phyloP scores from a whole-genome alignment of 371 early-diverging fungal species.

The Actinomucor elegans region DNA sequence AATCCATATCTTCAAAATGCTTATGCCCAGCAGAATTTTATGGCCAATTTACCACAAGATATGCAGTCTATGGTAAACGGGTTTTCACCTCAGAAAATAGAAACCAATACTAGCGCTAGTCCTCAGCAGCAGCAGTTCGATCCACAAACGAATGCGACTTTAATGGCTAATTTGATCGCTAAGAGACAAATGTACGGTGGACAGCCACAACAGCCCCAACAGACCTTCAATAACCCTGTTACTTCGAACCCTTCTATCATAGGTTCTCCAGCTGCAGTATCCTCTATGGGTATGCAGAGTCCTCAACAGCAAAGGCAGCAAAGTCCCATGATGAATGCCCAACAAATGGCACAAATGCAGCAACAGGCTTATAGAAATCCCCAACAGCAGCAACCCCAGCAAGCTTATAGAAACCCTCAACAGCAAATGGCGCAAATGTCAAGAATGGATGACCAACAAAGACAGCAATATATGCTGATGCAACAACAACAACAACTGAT shows the following conservation, averaged over 20 bases:
- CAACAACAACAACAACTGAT: constrained; percentile 30
- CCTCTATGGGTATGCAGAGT: constrained; percentile 4
- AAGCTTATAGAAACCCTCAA: constrained; percentile 7
- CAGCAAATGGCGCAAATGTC: constrained; percentile 16
- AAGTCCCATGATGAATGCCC: constrained; percentile 15
- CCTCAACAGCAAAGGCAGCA: constrained; percentile 17
- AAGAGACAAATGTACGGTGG: constrained; percentile 24
- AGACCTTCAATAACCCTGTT: neutral
- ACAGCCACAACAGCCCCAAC: constrained; percentile 7
- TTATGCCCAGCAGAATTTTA: constrained; percentile 27
- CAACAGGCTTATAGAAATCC: constrained; percentile 2
- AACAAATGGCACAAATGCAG: constrained; percentile 4
- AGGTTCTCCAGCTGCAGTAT: constrained; percentile 13
- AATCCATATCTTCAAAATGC: constrained; percentile 31
- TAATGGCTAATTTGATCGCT: constrained; percentile 20
- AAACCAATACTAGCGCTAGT: constrained; percentile 6
- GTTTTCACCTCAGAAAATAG: constrained; percentile 10
- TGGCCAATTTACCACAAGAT: constrained; percentile 36
- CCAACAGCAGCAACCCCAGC: constrained; percentile 6
- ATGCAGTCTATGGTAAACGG: constrained; percentile 14
- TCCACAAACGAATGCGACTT: constrained; percentile 12
- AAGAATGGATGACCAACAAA: constrained; percentile 28
- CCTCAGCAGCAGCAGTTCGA: constrained; percentile 15
- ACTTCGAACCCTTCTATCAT: constrained; percentile 6
- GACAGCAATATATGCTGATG: constrained; percentile 26